These are phyloP conservation scores for Incumbomyces delicatus DNA, from an alignment of 2,329 filamentous ascomycete species.

Conservation along the genomic window DNA sequence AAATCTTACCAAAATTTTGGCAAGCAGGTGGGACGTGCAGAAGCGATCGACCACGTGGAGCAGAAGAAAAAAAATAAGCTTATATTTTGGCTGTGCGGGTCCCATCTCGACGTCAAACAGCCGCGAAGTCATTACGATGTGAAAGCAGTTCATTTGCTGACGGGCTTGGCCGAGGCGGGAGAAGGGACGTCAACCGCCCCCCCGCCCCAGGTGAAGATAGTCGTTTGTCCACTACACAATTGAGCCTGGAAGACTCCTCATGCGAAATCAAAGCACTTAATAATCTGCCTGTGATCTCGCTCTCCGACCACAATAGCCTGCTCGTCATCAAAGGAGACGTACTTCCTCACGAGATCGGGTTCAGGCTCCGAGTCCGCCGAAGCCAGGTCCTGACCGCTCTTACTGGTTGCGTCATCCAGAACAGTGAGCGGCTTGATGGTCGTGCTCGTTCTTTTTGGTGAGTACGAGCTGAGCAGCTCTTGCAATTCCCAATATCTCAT, in stretches of 20 bases:
- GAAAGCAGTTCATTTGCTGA: conserved; percentile 7
- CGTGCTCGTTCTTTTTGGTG: conserved; percentile 43
- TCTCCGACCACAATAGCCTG: conserved; percentile 81
- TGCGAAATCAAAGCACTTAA: conserved; percentile 84
- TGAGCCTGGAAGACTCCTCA: conserved; percentile 25
- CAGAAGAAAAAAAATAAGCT: conserved; percentile 5
- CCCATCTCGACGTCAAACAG: background rate
- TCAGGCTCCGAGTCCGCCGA: conserved; percentile 30
- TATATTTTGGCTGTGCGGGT: background rate
- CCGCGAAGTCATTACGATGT: background rate
- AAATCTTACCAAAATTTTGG: conserved; percentile 5
- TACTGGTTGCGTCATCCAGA: conserved; percentile 17
- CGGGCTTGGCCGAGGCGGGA: conserved; percentile 11
- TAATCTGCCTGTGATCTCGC: conserved; percentile 54
- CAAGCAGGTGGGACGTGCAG: background rate
- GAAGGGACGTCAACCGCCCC: no score
- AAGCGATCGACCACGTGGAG: background rate
- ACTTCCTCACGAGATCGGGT: conserved; percentile 43
- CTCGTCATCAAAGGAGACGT: conserved; percentile 84
- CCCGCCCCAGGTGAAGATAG: no score
- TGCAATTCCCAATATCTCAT: conserved; percentile 86
- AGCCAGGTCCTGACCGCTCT: conserved; percentile 25
- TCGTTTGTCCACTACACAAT: no score
- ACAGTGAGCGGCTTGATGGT: conserved; percentile 31
- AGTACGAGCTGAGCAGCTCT: conserved; percentile 31